Evolutionary conservation across 2,329 filamentous ascomycete genomes (phyloP).

Genomic region (Penicillium sp.): DNA sequence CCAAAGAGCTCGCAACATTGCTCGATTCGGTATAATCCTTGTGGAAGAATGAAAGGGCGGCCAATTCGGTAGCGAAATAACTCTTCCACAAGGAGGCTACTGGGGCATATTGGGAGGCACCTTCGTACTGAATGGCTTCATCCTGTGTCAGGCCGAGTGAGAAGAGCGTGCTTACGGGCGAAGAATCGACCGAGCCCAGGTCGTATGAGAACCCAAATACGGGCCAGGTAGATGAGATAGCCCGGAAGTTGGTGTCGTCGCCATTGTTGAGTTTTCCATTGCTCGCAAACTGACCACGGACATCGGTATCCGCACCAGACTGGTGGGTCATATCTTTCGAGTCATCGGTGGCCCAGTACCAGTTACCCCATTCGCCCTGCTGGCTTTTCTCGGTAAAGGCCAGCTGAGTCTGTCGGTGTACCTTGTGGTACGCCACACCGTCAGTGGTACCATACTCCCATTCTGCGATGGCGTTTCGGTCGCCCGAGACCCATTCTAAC

Average conservation of each 20-base stretch:
- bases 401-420: conserved; percentile 46
- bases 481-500: conserved; percentile 68
- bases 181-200: conserved; percentile 43
- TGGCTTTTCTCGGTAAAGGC: conserved; percentile 47
- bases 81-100: conserved; percentile 49
- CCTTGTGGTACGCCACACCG: conserved; percentile 59
- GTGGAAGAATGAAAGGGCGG: conserved; percentile 46
- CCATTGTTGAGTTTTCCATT: conserved; percentile 43
- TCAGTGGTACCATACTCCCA: conserved; percentile 57
- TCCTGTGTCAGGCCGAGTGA: conserved; percentile 50
- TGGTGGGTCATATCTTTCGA: conserved; percentile 42
- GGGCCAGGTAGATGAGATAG: conserved; percentile 48
- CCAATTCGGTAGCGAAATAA: conserved; percentile 44
- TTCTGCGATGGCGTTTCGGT: conserved; percentile 52
- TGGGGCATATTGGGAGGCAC: conserved; percentile 35
- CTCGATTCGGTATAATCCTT: conserved; percentile 41
- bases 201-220: conserved; percentile 53
- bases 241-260: conserved; percentile 50
- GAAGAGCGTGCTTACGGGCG: conserved; percentile 43
- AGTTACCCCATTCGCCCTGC: conserved; percentile 51
- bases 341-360: conserved; percentile 51
- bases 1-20: conserved; percentile 37
- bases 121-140: conserved; percentile 49
- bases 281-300: conserved; percentile 47
- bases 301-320: conserved; percentile 45